Conservation (phyloP, 306 rosid species). For the Corylus heterophylla region DNA sequence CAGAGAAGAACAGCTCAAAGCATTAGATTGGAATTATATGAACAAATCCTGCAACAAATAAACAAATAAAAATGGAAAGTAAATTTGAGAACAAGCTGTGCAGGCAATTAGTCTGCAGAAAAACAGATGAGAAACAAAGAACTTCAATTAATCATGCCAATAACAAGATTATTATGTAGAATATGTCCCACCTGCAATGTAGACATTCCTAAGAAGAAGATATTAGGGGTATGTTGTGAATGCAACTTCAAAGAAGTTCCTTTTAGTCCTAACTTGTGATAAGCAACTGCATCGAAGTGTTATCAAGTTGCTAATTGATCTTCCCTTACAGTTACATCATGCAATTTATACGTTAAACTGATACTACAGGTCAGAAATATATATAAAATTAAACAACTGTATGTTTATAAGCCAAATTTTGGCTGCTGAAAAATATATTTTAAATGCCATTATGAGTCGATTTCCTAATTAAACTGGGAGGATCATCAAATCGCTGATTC, state of each 20-base stretch:
- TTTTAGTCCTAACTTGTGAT: neutral
- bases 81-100: conserved; percentile 6
- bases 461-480: neutral
- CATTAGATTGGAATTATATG: conserved; percentile 25
- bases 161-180: neutral
- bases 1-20: conserved; percentile 30
- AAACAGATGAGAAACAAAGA: neutral
- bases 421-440: neutral
- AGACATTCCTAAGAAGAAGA: neutral
- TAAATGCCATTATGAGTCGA: neutral
- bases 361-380: neutral
- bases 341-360: neutral
- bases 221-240: neutral
- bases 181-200: neutral
- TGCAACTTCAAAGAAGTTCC: neutral
- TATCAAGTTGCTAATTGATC: neutral
- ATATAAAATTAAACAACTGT: neutral
- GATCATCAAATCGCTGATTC: neutral
- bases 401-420: neutral
- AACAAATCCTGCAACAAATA: conserved; percentile 41
- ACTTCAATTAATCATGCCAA: neutral
- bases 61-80: conserved; percentile 20
- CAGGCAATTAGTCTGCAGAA: neutral
- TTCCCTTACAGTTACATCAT: neutral
- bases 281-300: neutral